Base-by-base conservation (phyloP, 495 filamentous ascomycete genomes). In the Penicillium goetzii region DNA sequence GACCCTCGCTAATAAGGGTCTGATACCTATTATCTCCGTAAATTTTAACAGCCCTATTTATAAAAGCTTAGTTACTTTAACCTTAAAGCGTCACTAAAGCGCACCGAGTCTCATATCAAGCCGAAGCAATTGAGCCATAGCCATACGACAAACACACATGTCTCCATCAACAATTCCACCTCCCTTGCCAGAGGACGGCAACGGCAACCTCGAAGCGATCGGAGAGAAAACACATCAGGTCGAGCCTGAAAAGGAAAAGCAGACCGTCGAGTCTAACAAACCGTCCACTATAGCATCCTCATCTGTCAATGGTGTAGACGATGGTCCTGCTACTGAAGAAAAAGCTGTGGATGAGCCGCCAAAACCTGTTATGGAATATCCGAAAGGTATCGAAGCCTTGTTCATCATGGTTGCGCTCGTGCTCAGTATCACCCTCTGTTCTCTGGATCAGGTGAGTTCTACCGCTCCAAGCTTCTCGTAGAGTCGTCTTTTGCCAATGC, bases 181-280 rank as follows among this genome's bases (percentile, higher is more conserved):
- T 55, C 15, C n/a, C 32, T 55, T 34, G 32, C 51, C 28, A 55
- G 51, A 55, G n/a, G 28, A 55, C 15, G 28, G 32, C 51, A 55
- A 55, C 4, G n/a, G 28, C n/a, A 34, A 21, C 32, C 28, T 55
- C 17, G 32, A 55, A 34, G 51, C 51, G 51, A 55, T 21, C 28
- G 51, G 51, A 55, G 51, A 55, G 17, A 55, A 32, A 55, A 34
- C 26, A 34, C 51, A 55, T 55, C 51, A 55, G n/a, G 17, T 32
- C 51, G 51, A 55, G 28, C 28, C 51, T 55, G 51, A 30, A 30
- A 55, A n/a, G 28, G 25, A 55, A 34, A 32, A 55, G 14, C 28
- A 34, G 51, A 55, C 51, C 51, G n/a, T 34, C 51, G 32, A 34
- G 28, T 34, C 25, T 34, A 34, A 55, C 28, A 34, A 8, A 55